phyloP scores from a whole-genome alignment of 78 protist genomes.

The Dictyostelium intermedium region DNA sequence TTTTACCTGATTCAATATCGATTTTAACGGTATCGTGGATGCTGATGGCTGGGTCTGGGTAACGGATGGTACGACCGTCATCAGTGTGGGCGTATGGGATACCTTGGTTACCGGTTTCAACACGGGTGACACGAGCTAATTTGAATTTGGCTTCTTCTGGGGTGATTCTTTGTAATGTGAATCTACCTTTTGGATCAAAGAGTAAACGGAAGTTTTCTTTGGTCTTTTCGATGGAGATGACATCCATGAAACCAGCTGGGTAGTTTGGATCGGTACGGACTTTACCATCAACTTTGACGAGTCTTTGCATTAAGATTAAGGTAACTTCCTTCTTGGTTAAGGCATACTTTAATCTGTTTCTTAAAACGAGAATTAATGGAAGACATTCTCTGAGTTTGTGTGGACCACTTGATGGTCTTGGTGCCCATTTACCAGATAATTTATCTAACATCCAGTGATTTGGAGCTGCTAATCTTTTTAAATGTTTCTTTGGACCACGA shows the following conservation, averaged over 20 bases:
- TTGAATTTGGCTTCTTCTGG: constrained; percentile 96
- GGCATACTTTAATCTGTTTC: constrained; percentile 99
- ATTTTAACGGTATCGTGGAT: constrained; percentile 96
- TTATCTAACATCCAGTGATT: constrained; percentile 99
- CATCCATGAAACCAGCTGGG: constrained; percentile 99
- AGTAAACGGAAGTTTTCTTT: constrained; percentile 98
- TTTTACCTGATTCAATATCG: constrained; percentile 89
- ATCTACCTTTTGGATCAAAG: constrained; percentile 99
- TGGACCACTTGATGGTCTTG: constrained; percentile 98
- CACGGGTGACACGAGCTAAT: constrained; percentile 91
- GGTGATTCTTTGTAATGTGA: constrained; percentile 94
- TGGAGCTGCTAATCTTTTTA: constrained; percentile 99
- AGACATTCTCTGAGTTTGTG: constrained; percentile 99
- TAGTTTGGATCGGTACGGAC: constrained; percentile 97
- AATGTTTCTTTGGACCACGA: constrained; percentile 98
- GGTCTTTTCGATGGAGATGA: constrained; percentile 95
- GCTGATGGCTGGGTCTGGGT: constrained; percentile 96
- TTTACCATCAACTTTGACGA: constrained; percentile 97
- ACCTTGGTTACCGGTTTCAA: constrained; percentile 85
- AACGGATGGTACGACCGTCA: constrained; percentile 99
- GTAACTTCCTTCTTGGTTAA: constrained; percentile 96
- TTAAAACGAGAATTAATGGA: constrained; percentile 96
- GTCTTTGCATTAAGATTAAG: constrained; percentile 94
- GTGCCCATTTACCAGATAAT: constrained; percentile 97
- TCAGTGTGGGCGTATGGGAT: constrained; percentile 98